These are phyloP conservation scores for Tricholoma bakamatsutake DNA, from an alignment of 768 basidiomycete genomes.

Conservation along the genomic window DNA sequence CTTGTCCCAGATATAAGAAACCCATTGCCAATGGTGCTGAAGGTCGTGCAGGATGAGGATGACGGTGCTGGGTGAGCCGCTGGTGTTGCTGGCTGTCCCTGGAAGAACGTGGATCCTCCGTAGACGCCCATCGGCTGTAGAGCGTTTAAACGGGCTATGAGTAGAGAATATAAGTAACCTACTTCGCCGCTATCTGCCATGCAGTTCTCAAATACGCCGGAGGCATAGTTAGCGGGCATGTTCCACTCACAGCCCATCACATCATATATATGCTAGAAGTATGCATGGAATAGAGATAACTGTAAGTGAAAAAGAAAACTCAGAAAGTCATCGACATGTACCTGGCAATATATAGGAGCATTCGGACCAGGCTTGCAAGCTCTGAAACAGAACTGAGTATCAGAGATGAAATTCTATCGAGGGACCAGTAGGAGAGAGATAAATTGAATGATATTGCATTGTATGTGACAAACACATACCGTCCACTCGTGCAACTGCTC, in stretches of 20 bases:
- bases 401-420: slow-evolving; percentile 55
- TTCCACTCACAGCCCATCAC: slow-evolving; percentile 43
- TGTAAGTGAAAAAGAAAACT: neutral
- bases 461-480: slow-evolving; percentile 26
- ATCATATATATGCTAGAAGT: neutral
- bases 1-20: slow-evolving; percentile 26
- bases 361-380: slow-evolving; percentile 51
- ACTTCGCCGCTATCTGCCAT: slow-evolving; percentile 42
- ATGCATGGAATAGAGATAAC: neutral
- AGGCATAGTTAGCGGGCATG: slow-evolving; percentile 42
- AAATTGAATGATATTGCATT: neutral
- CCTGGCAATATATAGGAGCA: slow-evolving; percentile 46
- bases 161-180: neutral
- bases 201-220: slow-evolving; percentile 41
- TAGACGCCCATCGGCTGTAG: slow-evolving; percentile 61
- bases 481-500: slow-evolving; percentile 73
- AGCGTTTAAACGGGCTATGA: neutral
- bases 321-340: neutral
- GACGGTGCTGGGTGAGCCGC: slow-evolving; percentile 49
- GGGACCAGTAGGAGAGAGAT: neutral
- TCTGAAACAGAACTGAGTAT: slow-evolving; percentile 64
- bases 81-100: slow-evolving; percentile 55
- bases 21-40: slow-evolving; percentile 50
- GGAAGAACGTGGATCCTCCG: slow-evolving; percentile 61
- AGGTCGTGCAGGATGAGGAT: slow-evolving; percentile 53